Evolutionary conservation across 2,329 filamentous ascomycete species (phyloP), one percentile per base, ranked within the genome.

Genomic region (Colletotrichum incanum): DNA sequence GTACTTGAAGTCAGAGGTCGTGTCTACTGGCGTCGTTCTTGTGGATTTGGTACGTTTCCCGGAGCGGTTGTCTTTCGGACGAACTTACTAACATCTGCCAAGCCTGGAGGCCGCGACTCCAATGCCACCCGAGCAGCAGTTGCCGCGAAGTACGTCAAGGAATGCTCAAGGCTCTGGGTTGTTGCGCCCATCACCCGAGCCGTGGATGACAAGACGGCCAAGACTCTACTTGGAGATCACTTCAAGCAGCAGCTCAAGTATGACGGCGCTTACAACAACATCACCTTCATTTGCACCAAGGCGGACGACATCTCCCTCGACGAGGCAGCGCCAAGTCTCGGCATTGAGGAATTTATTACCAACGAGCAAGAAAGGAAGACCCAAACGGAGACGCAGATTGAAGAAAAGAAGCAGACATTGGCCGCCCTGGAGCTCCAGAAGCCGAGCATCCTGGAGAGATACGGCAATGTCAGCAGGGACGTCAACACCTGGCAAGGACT

Each of bases 231-330:
- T 9, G 89, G 88, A 0, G 83, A 89, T 23, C 84, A 84, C 0
- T 91, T 91, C 80, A 89, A 87, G 75, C 82, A 86, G 0, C 90
- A 92, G 74, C 80, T 92, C 3, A 88, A 90, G 68, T 88, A 88
- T 75, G 90, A 92, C 70, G 87, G 88, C 2, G 84, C 82, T 0
- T 88, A 88, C 65, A 84, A 81, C 8, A 83, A 81, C 2, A 82
- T 91, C 3, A 90, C 88, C 0, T 92, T 92, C 71, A 88, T 92
- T 18, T 92, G 90, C 76, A 87, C 85, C 20, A 92, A 92, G 76
- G 90, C 88, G 0, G 90, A 92, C 74, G 88, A 91, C 59, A 89
- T 91, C 4, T 72, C 74, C 1, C 65, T 80, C 12, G 81, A 75
- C 0, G 83, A 85, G 65, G 78, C 78, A 14, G 62, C 77, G 0